Base-by-base conservation (phyloP, 768 basidiomycete genomes). In the Leccinum aurantiacum region DNA sequence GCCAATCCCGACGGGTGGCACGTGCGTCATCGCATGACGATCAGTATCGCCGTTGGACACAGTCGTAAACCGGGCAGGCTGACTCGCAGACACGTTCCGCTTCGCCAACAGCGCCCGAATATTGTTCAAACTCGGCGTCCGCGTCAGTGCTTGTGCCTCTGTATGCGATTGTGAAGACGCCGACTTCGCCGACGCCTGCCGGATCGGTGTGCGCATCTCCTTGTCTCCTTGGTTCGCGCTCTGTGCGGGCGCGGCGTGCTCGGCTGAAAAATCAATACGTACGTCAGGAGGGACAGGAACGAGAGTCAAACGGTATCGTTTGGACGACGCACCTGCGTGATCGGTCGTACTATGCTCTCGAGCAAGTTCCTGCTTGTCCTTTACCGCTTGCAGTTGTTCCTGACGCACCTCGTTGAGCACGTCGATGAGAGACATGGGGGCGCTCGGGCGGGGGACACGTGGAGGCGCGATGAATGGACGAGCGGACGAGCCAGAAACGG, bases 401-500 rank as follows among this genome's bases (percentile, higher is more conserved):
- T n/a, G 17, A 1, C 56, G 56, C n/a, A 69, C 25, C 25, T 25
- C 25, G 25, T 74, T 72, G 25, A 71, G 60, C 24, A 24, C 55
- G 2, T 74, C 70, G 9, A 59, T 60, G 14, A 71, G 52, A 0
- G 70, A 60, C 60, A 66, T 59, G 3, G 63, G 61, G 29, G 62
- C 27, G 11, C 33, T 37, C 10, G 62, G 54, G 1, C 54, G 54
- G 11, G 67, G 70, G 1, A 66, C 6, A 19, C 67, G 70, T 6
- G 72, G 70, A 13, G 70, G 70, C 11, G 60, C 61, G 37, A 71
- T 69, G 31, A 63, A 25, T 11, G 60, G 65, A 1, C 46, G 65
- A 11, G 58, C 56, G 7, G 22, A 22, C 22, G 24, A 24, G 24
- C 24, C 24, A 24, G 3, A 3, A 0, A 53, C 31, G 17, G 63